Evolutionary conservation across 2,329 filamentous ascomycete genomes (phyloP), one percentile per base, ranked within the genome.

Genomic region (Verticillium albo-atrum): DNA sequence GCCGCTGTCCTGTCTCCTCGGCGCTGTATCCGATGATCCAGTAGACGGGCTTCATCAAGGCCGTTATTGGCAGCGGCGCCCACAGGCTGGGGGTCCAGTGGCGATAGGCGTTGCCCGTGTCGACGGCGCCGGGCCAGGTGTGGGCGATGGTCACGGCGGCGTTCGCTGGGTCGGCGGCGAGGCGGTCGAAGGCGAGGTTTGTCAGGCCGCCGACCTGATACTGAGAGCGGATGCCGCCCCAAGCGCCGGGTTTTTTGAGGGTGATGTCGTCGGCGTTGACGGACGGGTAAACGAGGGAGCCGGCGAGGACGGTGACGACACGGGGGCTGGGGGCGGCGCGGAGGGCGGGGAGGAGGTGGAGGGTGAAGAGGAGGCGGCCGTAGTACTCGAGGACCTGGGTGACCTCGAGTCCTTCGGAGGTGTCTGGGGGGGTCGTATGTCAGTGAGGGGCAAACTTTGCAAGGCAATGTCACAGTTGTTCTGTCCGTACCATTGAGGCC

Each of bases 331-430:
- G 27, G 6, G 57, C 37, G 15, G 55, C 56, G 54, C 61, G 60
- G 4, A 82, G 69, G 0, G 77, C 67, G 0, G 79, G 77, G 6
- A 80, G 72, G 4, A 81, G 72, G 28, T 72, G 67, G 15, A 66
- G 63, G 30, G 74, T 63, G 62, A 78, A 78, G 2, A 76, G 67
- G n/a, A 79, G 72, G 5, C 78, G 74, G 3, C 72, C 70, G 70
- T 80, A 80, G 65, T 77, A 79, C 37, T 69, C 67, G 26, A 81
- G 64, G 12, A 66, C 71, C 37, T 76, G 75, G 1, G 67, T 67
- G 30, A 74, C 67, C n/a, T 79, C 77, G 2, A 79, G 4, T 1
- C 77, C 79, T 61, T 81, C 79, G 2, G 65, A 1, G 0, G 74
- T 79, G 55, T 77, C 77, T 64, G 42, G 7, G 27, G 9, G 23